Conservation (phyloP, 2,329 filamentous ascomycete species). For the Fusarium incarnatum region DNA sequence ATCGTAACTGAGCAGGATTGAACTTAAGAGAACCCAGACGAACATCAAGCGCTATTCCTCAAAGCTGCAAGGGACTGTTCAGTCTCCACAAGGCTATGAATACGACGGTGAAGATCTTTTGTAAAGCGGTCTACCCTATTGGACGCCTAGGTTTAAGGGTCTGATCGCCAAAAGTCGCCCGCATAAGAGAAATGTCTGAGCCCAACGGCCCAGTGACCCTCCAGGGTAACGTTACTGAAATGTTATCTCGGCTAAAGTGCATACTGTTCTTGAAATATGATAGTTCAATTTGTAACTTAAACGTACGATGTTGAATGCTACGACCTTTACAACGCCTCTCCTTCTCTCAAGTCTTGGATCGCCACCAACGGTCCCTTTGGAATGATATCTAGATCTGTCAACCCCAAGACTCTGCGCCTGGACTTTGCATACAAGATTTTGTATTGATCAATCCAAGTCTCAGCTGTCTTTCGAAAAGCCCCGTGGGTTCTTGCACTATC, state of each 20-base stretch:
- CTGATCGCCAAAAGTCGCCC: neutral
- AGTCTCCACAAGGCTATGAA: neutral
- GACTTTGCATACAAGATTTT: constrained; percentile 46
- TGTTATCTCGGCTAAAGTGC: neutral
- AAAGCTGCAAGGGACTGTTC: neutral
- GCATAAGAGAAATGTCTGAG: neutral
- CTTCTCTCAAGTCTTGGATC: constrained; percentile 23
- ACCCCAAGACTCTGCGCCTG: constrained; percentile 43
- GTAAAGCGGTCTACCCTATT: neutral
- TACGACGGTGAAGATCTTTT: neutral
- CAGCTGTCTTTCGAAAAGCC: constrained; percentile 75
- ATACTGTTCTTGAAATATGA: neutral
- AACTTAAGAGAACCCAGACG: neutral
- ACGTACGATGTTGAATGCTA: neutral
- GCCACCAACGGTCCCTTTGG: constrained; percentile 43
- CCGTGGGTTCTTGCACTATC: constrained; percentile 54
- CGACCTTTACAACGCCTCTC: neutral
- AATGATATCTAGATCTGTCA: constrained; percentile 46
- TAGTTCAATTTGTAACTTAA: neutral
- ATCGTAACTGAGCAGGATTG: no score
- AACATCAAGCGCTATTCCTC: neutral
- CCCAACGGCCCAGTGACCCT: neutral
- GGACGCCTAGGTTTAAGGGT: neutral
- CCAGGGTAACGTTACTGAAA: neutral
- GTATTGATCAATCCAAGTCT: constrained; percentile 61